Evolutionary conservation across 2,329 filamentous ascomycete genomes (phyloP).

Genomic region (Colletotrichum sp.): DNA sequence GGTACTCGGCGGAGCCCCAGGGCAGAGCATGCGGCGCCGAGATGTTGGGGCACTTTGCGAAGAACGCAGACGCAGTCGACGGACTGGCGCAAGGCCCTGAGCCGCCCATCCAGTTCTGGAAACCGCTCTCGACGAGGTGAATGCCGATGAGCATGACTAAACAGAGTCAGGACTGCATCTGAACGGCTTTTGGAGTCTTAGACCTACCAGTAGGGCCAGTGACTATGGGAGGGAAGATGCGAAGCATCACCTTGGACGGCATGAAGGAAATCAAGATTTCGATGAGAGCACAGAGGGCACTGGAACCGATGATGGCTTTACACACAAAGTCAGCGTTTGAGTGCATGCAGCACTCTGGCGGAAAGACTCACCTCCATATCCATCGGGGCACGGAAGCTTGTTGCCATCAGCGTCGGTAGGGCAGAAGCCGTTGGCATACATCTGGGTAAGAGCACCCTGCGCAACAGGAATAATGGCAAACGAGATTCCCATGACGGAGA

Average conservation of each 20-base stretch:
- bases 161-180: background rate
- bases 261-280: constrained; percentile 80
- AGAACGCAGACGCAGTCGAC: constrained; percentile 62
- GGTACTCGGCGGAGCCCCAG: constrained; percentile 81
- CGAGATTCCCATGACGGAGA: constrained; percentile 81
- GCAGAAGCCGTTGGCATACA: constrained; percentile 78
- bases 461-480: constrained; percentile 80
- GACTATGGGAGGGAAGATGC: constrained; percentile 80
- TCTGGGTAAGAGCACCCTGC: constrained; percentile 73
- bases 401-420: constrained; percentile 64
- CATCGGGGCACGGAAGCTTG: constrained; percentile 75
- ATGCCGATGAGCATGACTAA: constrained; percentile 73
- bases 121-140: constrained; percentile 72
- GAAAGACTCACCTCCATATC: constrained; percentile 61
- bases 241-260: constrained; percentile 70
- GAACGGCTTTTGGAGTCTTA: constrained; percentile 34
- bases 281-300: constrained; percentile 67
- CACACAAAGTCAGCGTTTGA: background rate
- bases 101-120: constrained; percentile 81
- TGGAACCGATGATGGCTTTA: constrained; percentile 74
- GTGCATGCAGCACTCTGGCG: background rate
- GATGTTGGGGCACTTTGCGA: constrained; percentile 69
- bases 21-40: constrained; percentile 73
- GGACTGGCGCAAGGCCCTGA: constrained; percentile 60
- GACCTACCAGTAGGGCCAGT: constrained; percentile 66